A percentile compares a stretch with the other conserved stretches of the same genome.
These are phyloP conservation scores for Hemileia vastatrix DNA, from an alignment of 1,284 basidiomycete genomes.

Conservation along the genomic window DNA sequence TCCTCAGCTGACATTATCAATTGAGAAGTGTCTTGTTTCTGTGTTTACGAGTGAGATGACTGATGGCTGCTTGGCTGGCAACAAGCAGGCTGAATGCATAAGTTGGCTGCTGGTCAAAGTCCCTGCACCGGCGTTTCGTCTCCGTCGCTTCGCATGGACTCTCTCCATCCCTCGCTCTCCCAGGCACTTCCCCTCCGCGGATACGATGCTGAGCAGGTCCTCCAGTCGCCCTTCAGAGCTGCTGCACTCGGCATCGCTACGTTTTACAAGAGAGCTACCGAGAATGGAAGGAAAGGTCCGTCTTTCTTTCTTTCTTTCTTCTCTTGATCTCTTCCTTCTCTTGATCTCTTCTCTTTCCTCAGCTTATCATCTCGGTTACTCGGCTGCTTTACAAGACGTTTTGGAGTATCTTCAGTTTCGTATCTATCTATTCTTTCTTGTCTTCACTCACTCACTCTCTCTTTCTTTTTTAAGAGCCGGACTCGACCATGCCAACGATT, in stretches of 20 bases:
- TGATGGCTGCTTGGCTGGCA: too few species aligned
- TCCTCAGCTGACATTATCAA: too few species aligned
- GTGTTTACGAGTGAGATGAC: too few species aligned
- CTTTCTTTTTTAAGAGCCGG: slow-evolving; percentile 1
- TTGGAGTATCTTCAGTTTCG: slow-evolving; percentile 13
- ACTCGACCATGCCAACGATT: slow-evolving; percentile 2
- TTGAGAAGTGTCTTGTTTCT: too few species aligned
- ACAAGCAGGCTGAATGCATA: too few species aligned
- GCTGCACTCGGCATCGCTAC: slow-evolving; percentile 20
- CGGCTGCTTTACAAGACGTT: slow-evolving; percentile 15
- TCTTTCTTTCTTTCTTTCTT: neutral
- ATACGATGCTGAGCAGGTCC: slow-evolving; percentile 18
- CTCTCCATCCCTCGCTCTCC: slow-evolving; percentile 13
- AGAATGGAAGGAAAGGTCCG: slow-evolving; percentile 16
- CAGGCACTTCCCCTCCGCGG: slow-evolving; percentile 10
- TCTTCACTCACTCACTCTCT: neutral
- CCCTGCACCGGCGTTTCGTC: too few species aligned
- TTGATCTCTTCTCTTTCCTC: neutral
- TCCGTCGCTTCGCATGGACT: slow-evolving; percentile 19
- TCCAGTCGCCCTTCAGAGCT: slow-evolving; percentile 15
- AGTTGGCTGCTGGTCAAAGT: too few species aligned
- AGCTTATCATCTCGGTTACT: slow-evolving; percentile 17
- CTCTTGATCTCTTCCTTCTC: neutral
- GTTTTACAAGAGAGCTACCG: slow-evolving; percentile 16
- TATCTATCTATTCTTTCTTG: neutral